phyloP scores from a whole-genome alignment of 495 filamentous ascomycete genomes.

The Neurospora tetraspora region DNA sequence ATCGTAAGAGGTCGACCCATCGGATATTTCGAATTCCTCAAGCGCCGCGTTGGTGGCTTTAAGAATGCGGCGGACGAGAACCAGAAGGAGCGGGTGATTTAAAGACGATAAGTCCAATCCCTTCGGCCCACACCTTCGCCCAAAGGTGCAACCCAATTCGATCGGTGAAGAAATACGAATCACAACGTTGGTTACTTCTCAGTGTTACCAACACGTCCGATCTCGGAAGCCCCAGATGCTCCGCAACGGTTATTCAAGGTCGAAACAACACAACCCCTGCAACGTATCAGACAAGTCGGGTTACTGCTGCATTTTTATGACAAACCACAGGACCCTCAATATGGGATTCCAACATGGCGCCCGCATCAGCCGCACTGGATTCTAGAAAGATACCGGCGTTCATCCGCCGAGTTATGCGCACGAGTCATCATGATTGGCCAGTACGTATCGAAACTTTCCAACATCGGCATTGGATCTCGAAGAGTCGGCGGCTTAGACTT shows the following conservation, averaged over 20 bases:
- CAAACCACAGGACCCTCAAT: background rate
- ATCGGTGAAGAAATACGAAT: background rate
- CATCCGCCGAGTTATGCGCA: background rate
- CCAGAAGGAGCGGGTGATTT: constrained; percentile 60
- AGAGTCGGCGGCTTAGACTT: background rate
- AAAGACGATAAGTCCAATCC: background rate
- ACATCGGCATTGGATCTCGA: background rate
- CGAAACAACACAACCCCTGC: background rate
- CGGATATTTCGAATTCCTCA: constrained; percentile 60
- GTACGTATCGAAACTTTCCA: background rate
- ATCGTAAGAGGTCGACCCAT: constrained; percentile 55
- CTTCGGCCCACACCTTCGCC: background rate
- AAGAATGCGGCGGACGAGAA: constrained; percentile 41
- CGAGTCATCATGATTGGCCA: background rate
- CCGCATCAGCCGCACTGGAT: background rate
- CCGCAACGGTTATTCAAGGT: background rate
- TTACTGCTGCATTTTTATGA: background rate
- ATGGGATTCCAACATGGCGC: background rate
- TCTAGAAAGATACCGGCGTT: background rate
- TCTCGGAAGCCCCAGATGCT: background rate
- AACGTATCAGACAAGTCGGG: background rate
- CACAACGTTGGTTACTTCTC: background rate
- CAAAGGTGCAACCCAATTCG: background rate
- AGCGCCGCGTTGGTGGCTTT: constrained; percentile 16
- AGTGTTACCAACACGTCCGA: background rate